phyloP scores from a whole-genome alignment of 2,329 filamentous ascomycete species.

The Botryotinia narcissicola region DNA sequence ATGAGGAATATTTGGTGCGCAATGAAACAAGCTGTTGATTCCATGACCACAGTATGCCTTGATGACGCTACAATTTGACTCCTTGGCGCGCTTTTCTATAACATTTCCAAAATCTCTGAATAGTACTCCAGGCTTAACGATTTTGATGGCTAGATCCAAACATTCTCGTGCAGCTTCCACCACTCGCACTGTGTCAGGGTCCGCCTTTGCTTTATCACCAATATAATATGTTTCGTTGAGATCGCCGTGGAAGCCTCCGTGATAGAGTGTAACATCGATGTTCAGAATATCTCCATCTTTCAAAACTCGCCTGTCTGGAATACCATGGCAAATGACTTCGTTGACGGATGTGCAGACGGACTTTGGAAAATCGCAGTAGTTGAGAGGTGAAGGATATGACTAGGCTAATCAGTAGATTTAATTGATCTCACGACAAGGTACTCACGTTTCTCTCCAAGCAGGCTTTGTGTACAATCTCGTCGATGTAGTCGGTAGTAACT shows the following conservation, averaged over 20 bases:
- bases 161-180: conserved; percentile 89
- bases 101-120: conserved; percentile 92
- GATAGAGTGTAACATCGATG: conserved; percentile 92
- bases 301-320: conserved; percentile 84
- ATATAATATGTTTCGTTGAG: conserved; percentile 99
- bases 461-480: conserved; percentile 91
- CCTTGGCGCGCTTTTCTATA: conserved; percentile 94
- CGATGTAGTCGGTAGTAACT: conserved; percentile 92
- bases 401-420: conserved; percentile 42
- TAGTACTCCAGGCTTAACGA: conserved; percentile 88
- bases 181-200: conserved; percentile 84
- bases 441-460: conserved; percentile 88
- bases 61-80: conserved; percentile 81
- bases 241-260: conserved; percentile 92
- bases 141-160: conserved; percentile 83
- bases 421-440: conserved; percentile 18
- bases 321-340: conserved; percentile 98
- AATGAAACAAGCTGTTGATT: conserved; percentile 91
- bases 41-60: conserved; percentile 96
- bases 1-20: conserved; percentile 89
- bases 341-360: conserved; percentile 96
- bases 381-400: conserved; percentile 92
- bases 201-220: conserved; percentile 77
- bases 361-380: conserved; percentile 96
- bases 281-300: conserved; percentile 95